These are phyloP conservation scores for Lolium multiflorum DNA, from an alignment of 176 grass and related monocot species.

Conservation along the genomic window DNA sequence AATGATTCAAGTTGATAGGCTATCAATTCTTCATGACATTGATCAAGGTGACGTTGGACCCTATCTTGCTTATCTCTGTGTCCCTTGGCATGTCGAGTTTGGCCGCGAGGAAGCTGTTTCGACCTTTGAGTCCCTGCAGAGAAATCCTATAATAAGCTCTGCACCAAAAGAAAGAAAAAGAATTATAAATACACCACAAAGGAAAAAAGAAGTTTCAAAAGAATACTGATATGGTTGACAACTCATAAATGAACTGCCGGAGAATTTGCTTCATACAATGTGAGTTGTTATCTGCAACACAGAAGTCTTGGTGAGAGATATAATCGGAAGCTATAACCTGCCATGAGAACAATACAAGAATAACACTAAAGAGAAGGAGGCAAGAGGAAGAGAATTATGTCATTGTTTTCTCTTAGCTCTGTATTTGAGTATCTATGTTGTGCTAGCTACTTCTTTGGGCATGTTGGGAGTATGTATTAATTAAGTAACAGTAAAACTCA, in stretches of 20 bases:
- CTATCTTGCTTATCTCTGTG: not conserved
- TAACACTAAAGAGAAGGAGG: not conserved
- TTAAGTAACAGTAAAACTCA: too few species aligned
- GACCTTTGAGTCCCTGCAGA: not conserved
- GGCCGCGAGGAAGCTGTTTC: not conserved
- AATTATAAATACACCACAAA: not conserved
- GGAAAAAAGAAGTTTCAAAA: not conserved
- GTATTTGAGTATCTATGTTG: too few species aligned
- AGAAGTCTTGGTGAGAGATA: slow-evolving; percentile 36
- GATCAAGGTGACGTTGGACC: not conserved
- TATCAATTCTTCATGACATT: not conserved
- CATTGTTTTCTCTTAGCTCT: not conserved
- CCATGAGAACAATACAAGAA: slow-evolving; percentile 11
- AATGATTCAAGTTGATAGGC: too few species aligned
- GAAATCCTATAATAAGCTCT: not conserved
- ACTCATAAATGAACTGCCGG: not conserved
- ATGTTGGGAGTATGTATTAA: too few species aligned
- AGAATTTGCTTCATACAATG: not conserved
- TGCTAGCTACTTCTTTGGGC: too few species aligned
- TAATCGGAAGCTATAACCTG: slow-evolving; percentile 19
- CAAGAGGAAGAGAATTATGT: not conserved
- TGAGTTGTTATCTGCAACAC: slow-evolving; percentile 20
- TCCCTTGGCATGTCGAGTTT: not conserved
- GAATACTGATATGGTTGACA: not conserved
- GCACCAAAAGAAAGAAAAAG: not conserved